Evolutionary conservation across 768 basidiomycete genomes (phyloP), one percentile per base, ranked within the genome.

Genomic region (Cystobasidium tubakii): DNA sequence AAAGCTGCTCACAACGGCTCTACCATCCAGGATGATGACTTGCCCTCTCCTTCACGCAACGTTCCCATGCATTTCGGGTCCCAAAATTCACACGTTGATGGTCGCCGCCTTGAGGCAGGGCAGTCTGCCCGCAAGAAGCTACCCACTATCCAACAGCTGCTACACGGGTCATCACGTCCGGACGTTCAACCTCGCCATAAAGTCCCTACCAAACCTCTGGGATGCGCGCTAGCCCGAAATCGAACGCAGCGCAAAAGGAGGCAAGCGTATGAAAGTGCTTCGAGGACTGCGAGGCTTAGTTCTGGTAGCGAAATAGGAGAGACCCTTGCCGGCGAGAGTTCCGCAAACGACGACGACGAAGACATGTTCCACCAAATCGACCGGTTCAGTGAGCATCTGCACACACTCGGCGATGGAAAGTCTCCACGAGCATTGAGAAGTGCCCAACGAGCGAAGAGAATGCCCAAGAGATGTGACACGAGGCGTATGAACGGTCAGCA

Each of bases 71-170:
- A 60, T 34, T 12, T 25, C 2, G 27, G 27, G 12, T 34, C 25
- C 57, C 57, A 29, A 6, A 15, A 27, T 31, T 6, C 33, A 17
- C 17, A 27, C 9, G 21, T 4, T 15, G 57, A 13, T n/a, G 53
- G 10, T 54, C 6, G 53, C 57, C 4, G 7, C 13, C 21, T 25
- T 60, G 4, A 27, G 29, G 12, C 57, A 27, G 57, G 2, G 4
- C 29, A 60, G 57, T 60, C 2, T 21, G 57, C 57, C 13, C 57
- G 57, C 13, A 60, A 60, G 57, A 60, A 60, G 27, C 27, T 60
- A 12, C 57, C 57, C 17, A 60, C 57, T 23, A 60, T 21, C 3
- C 29, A 60, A 31, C 57, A 60, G 33, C 57, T 60, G 57, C 2
- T 29, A 23, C 57, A 60, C 21, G 57, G 57, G 4, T 60, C 57